Percentiles rank a stretch among this genome's conserved stretches.
These are phyloP conservation scores for Apostasia shenzhenica DNA, from an alignment of 106 monocot species.

Conservation along the genomic window DNA sequence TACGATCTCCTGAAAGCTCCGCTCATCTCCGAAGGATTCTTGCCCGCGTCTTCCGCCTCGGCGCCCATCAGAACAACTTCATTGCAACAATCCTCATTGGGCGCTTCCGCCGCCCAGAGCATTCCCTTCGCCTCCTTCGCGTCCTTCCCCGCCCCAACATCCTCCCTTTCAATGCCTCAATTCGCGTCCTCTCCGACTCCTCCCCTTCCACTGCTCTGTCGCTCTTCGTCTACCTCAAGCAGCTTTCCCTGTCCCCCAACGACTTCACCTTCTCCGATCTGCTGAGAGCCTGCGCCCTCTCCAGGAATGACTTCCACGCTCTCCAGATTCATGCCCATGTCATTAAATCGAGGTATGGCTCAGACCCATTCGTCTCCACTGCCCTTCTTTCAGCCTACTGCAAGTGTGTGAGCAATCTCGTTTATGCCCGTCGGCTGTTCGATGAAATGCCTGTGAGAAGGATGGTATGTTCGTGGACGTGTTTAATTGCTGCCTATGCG, in stretches of 20 bases:
- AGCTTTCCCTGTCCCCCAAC: constrained; percentile 19
- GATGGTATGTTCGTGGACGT: constrained; percentile 14
- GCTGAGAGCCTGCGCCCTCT: constrained; percentile 19
- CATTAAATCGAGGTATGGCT: constrained; percentile 11
- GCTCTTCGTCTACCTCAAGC: constrained; percentile 24
- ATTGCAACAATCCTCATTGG: constrained; percentile 36
- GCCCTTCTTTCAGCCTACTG: constrained; percentile 25
- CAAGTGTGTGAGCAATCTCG: not conserved
- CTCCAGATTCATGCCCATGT: constrained; percentile 22
- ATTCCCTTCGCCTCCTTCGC: constrained; percentile 20
- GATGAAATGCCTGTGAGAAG: constrained; percentile 18
- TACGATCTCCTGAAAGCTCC: constrained; percentile 9
- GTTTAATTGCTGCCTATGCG: constrained; percentile 14
- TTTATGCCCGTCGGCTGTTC: constrained; percentile 21
- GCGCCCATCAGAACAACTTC: constrained; percentile 28
- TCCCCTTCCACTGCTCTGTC: constrained; percentile 18
- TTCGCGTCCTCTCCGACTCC: constrained; percentile 32
- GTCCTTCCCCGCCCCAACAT: constrained; percentile 24
- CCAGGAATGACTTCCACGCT: constrained; percentile 6
- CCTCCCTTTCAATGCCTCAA: constrained; percentile 48
- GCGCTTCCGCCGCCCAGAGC: constrained; percentile 11
- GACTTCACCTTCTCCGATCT: constrained; percentile 51
- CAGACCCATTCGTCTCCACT: constrained; percentile 13
- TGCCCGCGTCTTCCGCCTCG: constrained; percentile 25
- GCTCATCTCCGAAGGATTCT: constrained; percentile 24